Conservation (phyloP, 148 eudicot species). For the Selenicereus undatus region DNA sequence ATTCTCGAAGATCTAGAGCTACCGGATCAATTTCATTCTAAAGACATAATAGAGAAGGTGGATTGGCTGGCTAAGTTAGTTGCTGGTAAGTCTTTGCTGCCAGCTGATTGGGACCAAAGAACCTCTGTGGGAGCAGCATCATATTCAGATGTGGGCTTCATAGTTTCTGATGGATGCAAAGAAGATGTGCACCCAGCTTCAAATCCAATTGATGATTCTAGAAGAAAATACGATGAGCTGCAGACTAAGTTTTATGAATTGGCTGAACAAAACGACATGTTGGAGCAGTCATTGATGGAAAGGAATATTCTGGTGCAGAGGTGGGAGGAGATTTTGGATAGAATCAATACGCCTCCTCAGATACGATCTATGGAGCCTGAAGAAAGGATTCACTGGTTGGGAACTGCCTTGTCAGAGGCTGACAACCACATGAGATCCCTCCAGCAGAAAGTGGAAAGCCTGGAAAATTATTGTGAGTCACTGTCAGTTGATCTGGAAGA, state of each 20-base stretch:
- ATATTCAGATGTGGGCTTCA: slow-evolving; percentile 57
- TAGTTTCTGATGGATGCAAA: slow-evolving; percentile 52
- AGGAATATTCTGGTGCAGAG: slow-evolving; percentile 86
- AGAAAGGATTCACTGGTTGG: slow-evolving; percentile 91
- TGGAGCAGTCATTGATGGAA: slow-evolving; percentile 92
- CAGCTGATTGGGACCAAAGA: slow-evolving; percentile 67
- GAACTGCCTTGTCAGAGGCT: slow-evolving; percentile 74
- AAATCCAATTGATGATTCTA: slow-evolving; percentile 56
- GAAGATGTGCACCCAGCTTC: slow-evolving; percentile 51
- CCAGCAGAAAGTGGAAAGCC: slow-evolving; percentile 71
- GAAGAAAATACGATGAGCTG: slow-evolving; percentile 72
- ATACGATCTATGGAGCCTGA: slow-evolving; percentile 88
- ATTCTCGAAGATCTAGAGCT: slow-evolving; percentile 88
- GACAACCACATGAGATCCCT: slow-evolving; percentile 65
- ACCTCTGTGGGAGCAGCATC: slow-evolving; percentile 59
- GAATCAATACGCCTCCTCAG: slow-evolving; percentile 70
- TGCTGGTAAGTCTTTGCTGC: slow-evolving; percentile 52
- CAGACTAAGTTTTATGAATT: slow-evolving; percentile 77
- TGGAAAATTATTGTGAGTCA: slow-evolving; percentile 52
- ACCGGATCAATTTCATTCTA: slow-evolving; percentile 79
- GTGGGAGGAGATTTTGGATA: slow-evolving; percentile 89
- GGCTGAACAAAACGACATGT: slow-evolving; percentile 98
- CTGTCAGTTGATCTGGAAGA: slow-evolving; percentile 59
- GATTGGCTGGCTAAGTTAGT: slow-evolving; percentile 81
- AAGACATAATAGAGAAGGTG: slow-evolving; percentile 76